phyloP scores from a whole-genome alignment of 257 asterid genomes.

The Coffea canephora region DNA sequence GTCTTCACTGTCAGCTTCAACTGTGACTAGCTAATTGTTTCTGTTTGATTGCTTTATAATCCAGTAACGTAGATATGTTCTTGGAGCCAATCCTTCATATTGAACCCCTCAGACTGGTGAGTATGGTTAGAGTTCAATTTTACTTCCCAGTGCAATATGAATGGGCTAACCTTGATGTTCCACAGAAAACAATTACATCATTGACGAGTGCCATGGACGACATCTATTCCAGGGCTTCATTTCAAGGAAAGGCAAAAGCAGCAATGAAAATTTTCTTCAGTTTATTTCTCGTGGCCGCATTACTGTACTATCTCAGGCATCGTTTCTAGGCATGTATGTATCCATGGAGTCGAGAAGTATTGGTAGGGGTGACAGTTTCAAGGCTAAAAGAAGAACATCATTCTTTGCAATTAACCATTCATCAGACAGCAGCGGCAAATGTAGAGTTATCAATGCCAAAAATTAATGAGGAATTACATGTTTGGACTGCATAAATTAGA shows the following conservation, averaged over 20 bases:
- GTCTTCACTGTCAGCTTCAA: neutral
- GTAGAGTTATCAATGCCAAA: neutral
- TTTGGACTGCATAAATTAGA: neutral
- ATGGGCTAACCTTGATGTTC: neutral
- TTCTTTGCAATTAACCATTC: neutral
- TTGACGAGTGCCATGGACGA: conserved; percentile 36
- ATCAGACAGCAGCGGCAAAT: neutral
- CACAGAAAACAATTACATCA: conserved; percentile 40
- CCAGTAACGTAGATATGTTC: conserved; percentile 68
- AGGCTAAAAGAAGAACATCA: neutral
- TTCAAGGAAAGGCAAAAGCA: conserved; percentile 26
- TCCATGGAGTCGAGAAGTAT: neutral
- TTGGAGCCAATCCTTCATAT: conserved; percentile 59
- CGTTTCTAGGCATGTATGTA: neutral
- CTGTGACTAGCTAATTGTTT: neutral
- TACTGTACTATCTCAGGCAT: conserved; percentile 20
- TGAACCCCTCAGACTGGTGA: conserved; percentile 64
- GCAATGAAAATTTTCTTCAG: conserved; percentile 19
- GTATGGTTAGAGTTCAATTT: neutral
- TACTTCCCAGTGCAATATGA: neutral
- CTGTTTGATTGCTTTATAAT: neutral
- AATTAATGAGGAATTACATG: neutral
- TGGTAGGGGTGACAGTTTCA: neutral
- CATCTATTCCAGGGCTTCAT: conserved; percentile 25
- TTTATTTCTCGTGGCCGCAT: conserved; percentile 27